phyloP scores from a whole-genome alignment of 2,329 filamentous ascomycete genomes.

The Clarireedia monteithiana region DNA sequence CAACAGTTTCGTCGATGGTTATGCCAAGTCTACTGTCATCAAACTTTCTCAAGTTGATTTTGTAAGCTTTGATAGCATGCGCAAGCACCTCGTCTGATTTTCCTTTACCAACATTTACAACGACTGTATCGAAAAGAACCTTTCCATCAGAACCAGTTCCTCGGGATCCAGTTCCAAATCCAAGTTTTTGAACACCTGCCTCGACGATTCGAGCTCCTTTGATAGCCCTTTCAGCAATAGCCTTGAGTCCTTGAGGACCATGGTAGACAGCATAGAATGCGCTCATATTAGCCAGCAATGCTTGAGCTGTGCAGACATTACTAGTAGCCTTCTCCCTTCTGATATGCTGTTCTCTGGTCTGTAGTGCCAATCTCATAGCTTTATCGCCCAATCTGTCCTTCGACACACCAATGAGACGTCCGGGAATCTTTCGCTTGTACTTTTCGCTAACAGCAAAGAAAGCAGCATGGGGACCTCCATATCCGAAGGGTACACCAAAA shows the following conservation, averaged over 20 bases:
- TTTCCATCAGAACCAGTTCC: conserved; percentile 48
- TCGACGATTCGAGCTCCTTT: conserved; percentile 64
- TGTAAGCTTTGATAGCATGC: conserved; percentile 40
- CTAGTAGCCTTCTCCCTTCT: conserved; percentile 93
- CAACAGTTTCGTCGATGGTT: conserved; percentile 70
- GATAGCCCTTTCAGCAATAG: conserved; percentile 73
- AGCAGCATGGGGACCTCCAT: conserved; percentile 89
- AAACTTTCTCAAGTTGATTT: conserved; percentile 56
- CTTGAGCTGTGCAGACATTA: conserved; percentile 95
- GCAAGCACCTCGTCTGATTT: conserved; percentile 44
- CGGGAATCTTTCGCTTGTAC: conserved; percentile 90
- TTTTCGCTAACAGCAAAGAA: conserved; percentile 92
- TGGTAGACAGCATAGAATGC: conserved; percentile 94
- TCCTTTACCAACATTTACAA: conserved; percentile 49
- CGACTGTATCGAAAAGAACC: conserved; percentile 73
- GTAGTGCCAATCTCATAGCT: conserved; percentile 76
- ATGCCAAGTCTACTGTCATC: conserved; percentile 57
- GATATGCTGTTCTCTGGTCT: conserved; percentile 95
- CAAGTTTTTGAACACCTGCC: conserved; percentile 52
- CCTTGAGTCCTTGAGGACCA: conserved; percentile 72
- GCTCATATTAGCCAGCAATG: conserved; percentile 89
- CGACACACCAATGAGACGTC: conserved; percentile 81
- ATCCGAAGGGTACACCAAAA: conserved; percentile 86
- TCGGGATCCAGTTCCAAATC: conserved; percentile 53
- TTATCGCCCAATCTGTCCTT: conserved; percentile 80